These are phyloP conservation scores for Taxillus chinensis DNA, from an alignment of 164 flowering plant genomes.

Conservation along the genomic window DNA sequence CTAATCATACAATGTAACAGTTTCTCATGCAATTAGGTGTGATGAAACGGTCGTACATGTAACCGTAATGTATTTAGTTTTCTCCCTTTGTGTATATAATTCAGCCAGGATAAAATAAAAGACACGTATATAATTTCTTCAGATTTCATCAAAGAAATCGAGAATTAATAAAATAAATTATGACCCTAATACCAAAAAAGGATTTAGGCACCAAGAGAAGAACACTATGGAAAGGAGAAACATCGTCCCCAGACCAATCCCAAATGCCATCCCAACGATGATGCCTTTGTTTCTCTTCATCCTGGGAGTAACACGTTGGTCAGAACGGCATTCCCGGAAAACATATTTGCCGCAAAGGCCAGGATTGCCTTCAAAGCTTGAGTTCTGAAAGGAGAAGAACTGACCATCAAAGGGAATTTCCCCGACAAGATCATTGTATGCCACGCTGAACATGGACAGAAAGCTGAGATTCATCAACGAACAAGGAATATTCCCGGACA, in stretches of 20 bases:
- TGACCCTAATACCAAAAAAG: too few species aligned
- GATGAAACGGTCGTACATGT: too few species aligned
- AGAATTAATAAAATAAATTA: too few species aligned
- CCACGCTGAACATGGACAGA: conserved; percentile 51
- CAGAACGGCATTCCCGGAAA: conserved; percentile 13
- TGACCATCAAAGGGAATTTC: conserved; percentile 49
- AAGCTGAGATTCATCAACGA: conserved; percentile 35
- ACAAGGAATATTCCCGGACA: conserved; percentile 40
- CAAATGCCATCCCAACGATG: conserved; percentile 31
- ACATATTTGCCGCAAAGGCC: conserved; percentile 37
- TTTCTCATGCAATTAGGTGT: too few species aligned
- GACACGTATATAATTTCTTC: too few species aligned
- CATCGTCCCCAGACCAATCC: conserved; percentile 33
- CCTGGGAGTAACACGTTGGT: conserved; percentile 5
- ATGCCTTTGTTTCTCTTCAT: conserved; percentile 17
- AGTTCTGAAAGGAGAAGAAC: conserved; percentile 40
- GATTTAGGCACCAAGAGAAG: too few species aligned
- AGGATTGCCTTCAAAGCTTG: conserved; percentile 55
- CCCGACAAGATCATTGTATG: conserved; percentile 48
- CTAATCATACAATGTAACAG: too few species aligned
- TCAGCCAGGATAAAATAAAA: too few species aligned
- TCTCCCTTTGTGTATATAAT: too few species aligned
- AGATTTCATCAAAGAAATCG: too few species aligned
- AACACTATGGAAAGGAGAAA: conserved; percentile 26
- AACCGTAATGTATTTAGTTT: too few species aligned